A percentile compares a stretch with the other conserved stretches of the same genome.
Conservation (phyloP, 176 grass and related monocot species). For the Typha latifolia region DNA sequence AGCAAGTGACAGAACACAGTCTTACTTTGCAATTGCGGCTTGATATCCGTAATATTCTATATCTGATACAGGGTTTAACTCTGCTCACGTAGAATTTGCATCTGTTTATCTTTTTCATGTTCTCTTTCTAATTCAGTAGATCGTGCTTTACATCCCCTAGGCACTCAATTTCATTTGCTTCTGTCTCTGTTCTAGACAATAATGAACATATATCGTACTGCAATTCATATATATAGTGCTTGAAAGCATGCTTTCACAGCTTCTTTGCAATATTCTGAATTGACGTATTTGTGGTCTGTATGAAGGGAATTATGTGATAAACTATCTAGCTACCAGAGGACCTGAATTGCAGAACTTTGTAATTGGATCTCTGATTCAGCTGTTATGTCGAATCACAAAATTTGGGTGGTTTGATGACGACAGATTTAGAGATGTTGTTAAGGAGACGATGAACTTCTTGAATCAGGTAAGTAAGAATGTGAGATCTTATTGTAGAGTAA, state of each 20-base stretch:
- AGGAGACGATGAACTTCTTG: slow-evolving; percentile 92
- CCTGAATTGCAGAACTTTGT: slow-evolving; percentile 94
- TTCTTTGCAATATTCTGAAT: slow-evolving; percentile 29
- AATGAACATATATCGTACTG: no score
- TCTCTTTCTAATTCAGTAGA: no score
- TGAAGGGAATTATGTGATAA: slow-evolving; percentile 99
- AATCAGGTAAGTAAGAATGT: slow-evolving; percentile 51
- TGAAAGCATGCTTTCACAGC: not conserved
- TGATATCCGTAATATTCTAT: slow-evolving; percentile 95
- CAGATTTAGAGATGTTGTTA: slow-evolving; percentile 88
- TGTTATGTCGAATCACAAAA: slow-evolving; percentile 94
- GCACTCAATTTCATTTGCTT: no score
- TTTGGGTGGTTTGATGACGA: slow-evolving; percentile 99
- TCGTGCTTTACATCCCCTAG: no score
- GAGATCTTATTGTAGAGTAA: not conserved
- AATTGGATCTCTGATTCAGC: slow-evolving; percentile 82
- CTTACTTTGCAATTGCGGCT: slow-evolving; percentile 81
- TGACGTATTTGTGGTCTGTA: slow-evolving; percentile 60
- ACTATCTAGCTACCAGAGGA: slow-evolving; percentile 93
- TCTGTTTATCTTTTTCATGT: no score
- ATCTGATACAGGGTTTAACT: slow-evolving; percentile 25
- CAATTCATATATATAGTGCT: not conserved
- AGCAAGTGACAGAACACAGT: slow-evolving; percentile 86
- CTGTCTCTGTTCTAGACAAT: no score
- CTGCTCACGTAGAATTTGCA: not conserved